Base-by-base conservation (phyloP, 1,284 basidiomycete genomes). In the Cutaneotrichosporon sp. region DNA sequence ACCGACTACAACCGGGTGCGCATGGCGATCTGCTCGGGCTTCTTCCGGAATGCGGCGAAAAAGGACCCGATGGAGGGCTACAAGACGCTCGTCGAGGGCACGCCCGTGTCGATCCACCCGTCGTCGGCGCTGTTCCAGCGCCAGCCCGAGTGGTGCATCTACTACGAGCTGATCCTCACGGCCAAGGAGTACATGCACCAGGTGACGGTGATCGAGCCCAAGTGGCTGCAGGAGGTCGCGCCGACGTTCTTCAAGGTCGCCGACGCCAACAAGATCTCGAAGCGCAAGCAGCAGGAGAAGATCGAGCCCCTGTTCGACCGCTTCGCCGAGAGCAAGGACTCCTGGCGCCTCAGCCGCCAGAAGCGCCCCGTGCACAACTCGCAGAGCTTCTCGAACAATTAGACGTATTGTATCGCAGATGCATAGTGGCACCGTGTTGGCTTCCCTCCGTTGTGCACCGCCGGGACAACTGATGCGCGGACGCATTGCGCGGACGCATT, bases 181-280 rank as follows among this genome's bases (percentile, higher is more conserved):
- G 87, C 87, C n/a, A 79, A 81, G 78, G 95, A 97, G 80, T 98
- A 98, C 79, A 97, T 94, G 83, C 92, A 94, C 76, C 95, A 95
- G 71, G 92, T 80, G 59, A 97, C 93, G 1, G 92, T 93, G 1
- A 88, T 99, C 63, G 97, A 99, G 77, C 95, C 97, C 2, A 97
- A 97, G 80, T 99, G 97, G 97, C 86, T 99, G 16, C 91, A 95
- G 8, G 95, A 99, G 76, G 95, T 97, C 24, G 95, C 97, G 13
- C 95, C 95, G 9, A 80, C 79, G 60, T 98, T 97, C 85, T 99
- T 99, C 89, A 90, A 91, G 79, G 90, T 97, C 49, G 94, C 95
- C 2, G 95, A 98, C 78, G 89, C 87, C 55, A 90, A 93, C 81
- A 94, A 94, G 80, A 95, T 99, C 80, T 95, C 91, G 72, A 97